phyloP scores from a whole-genome alignment of 83 land plant species.

The Diphasiastrum complanatum region DNA sequence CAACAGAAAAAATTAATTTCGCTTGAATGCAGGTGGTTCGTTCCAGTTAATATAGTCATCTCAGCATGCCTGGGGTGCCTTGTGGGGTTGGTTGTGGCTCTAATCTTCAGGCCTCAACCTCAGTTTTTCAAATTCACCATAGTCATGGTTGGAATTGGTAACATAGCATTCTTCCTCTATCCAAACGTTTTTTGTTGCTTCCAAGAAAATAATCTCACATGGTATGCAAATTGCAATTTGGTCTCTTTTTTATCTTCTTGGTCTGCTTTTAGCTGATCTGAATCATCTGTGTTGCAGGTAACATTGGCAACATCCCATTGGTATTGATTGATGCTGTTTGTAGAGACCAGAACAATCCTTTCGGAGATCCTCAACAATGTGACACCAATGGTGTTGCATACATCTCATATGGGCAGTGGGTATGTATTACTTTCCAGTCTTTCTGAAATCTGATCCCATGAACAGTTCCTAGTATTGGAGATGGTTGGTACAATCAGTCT shows the following conservation, averaged over 20 bases:
- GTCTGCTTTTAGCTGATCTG: not conserved
- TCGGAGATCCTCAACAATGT: slow-evolving; percentile 68
- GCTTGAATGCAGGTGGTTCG: slow-evolving; percentile 99
- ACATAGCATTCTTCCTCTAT: not conserved
- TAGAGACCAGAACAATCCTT: slow-evolving; percentile 67
- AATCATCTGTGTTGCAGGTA: slow-evolving; percentile 45
- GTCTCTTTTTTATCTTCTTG: too few relatives aligned
- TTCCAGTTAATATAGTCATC: slow-evolving; percentile 80
- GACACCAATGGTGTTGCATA: slow-evolving; percentile 71
- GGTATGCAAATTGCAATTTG: too few relatives aligned
- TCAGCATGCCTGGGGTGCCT: slow-evolving; percentile 59
- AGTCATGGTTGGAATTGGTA: slow-evolving; percentile 88
- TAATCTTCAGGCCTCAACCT: slow-evolving; percentile 64
- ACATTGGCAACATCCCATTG: slow-evolving; percentile 94
- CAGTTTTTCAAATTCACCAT: slow-evolving; percentile 89
- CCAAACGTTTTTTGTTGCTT: not conserved
- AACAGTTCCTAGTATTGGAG: not conserved
- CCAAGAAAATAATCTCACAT: too few relatives aligned
- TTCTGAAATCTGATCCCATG: slow-evolving; percentile 18
- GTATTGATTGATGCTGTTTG: slow-evolving; percentile 85
- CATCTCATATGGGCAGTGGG: slow-evolving; percentile 98
- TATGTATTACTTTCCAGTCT: too few relatives aligned
- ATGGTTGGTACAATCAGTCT: not conserved
- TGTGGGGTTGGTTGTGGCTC: slow-evolving; percentile 65
- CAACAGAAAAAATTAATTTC: slow-evolving; percentile 1